A percentile compares a stretch with the other conserved stretches of the same genome.
Conservation (phyloP, 768 basidiomycete genomes). For the Lentinus brumalis region DNA sequence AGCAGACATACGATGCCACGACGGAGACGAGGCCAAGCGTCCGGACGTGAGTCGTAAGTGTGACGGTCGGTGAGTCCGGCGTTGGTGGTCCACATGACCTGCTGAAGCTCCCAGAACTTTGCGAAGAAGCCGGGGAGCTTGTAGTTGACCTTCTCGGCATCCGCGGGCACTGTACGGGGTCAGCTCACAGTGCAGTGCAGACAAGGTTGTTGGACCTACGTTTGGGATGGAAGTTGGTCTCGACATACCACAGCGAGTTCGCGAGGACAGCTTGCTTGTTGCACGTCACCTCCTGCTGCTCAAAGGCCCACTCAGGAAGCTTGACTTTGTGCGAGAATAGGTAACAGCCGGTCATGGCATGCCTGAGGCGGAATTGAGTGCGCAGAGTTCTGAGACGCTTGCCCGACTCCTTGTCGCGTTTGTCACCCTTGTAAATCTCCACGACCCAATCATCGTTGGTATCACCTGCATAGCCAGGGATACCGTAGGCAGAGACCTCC, state of each 20-base stretch:
- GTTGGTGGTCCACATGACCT: slow-evolving; percentile 97
- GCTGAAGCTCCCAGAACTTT: slow-evolving; percentile 91
- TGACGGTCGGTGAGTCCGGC: slow-evolving; percentile 95
- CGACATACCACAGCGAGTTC: slow-evolving; percentile 94
- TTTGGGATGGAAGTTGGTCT: slow-evolving; percentile 77
- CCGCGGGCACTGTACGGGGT: slow-evolving; percentile 54
- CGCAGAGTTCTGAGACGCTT: slow-evolving; percentile 78
- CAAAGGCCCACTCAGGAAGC: slow-evolving; percentile 95
- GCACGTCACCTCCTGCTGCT: slow-evolving; percentile 99
- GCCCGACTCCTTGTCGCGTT: slow-evolving; percentile 62
- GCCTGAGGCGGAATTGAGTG: slow-evolving; percentile 81
- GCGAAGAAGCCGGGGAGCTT: slow-evolving; percentile 82
- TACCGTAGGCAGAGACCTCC: slow-evolving; percentile 94
- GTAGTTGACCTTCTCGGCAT: slow-evolving; percentile 89
- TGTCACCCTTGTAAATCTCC: slow-evolving; percentile 76
- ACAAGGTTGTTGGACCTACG: slow-evolving; percentile 46
- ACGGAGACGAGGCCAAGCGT: slow-evolving; percentile 85
- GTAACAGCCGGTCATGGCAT: slow-evolving; percentile 90
- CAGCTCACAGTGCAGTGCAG: not conserved
- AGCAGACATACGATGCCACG: slow-evolving; percentile 83
- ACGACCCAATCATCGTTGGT: slow-evolving; percentile 92
- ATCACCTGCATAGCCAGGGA: slow-evolving; percentile 83
- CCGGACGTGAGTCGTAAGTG: slow-evolving; percentile 92
- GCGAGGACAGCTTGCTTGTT: slow-evolving; percentile 92
- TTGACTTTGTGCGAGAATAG: slow-evolving; percentile 98